Evolutionary conservation across 2,329 filamentous ascomycete genomes (phyloP).

Genomic region (Escovopsis weberi): DNA sequence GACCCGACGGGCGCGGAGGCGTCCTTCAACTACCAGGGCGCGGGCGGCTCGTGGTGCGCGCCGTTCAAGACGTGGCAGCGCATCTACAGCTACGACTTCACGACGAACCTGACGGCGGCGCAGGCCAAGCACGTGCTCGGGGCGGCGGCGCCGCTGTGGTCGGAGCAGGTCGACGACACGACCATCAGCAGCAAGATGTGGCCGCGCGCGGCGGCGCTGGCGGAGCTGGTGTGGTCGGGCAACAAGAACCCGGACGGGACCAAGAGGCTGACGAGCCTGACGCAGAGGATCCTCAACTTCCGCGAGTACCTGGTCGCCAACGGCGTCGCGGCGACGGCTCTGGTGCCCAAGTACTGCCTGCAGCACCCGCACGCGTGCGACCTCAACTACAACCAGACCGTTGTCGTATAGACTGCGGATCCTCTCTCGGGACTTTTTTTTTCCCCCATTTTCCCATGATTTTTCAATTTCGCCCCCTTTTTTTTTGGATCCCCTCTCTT

Average conservation of each 20-base stretch:
- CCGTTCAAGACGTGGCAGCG: constrained; percentile 47
- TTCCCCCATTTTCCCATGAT: neutral
- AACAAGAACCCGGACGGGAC: constrained; percentile 32
- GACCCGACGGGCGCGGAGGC: constrained; percentile 19
- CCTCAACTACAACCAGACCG: constrained; percentile 35
- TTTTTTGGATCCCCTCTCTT: no score
- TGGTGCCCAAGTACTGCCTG: constrained; percentile 25
- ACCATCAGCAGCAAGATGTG: constrained; percentile 36
- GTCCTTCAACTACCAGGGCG: constrained; percentile 40
- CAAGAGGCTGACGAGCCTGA: constrained; percentile 23
- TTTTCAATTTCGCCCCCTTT: no score
- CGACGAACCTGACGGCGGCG: constrained; percentile 27
- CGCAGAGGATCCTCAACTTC: constrained; percentile 43
- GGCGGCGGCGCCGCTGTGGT: constrained; percentile 36
- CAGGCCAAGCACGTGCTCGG: constrained; percentile 36
- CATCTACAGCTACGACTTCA: constrained; percentile 45
- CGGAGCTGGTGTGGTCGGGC: constrained; percentile 40
- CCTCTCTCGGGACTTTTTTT: neutral
- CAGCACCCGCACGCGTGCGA: constrained; percentile 44
- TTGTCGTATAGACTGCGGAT: constrained; percentile 6
- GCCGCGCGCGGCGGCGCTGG: constrained; percentile 41
- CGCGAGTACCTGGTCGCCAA: constrained; percentile 34
- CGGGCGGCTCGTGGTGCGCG: constrained; percentile 41
- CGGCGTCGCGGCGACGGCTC: neutral
- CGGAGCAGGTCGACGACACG: constrained; percentile 39